Base-by-base conservation (phyloP, 805 yeast species). In the Suhomyces xylopsoci region DNA sequence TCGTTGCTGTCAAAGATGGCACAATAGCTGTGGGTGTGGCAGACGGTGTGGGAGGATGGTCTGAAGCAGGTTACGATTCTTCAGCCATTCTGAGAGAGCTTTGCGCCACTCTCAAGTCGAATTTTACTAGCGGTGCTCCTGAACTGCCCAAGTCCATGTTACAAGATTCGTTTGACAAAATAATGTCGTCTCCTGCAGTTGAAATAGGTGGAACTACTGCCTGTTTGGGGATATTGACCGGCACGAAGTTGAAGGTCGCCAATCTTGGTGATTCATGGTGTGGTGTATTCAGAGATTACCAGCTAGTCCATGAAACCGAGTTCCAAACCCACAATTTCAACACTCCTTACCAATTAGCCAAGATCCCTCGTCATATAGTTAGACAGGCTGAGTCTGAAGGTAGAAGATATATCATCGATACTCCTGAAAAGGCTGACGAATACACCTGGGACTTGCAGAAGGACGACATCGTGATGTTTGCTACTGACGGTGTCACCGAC, bases 1-100 rank as follows among this genome's bases (percentile, higher is more conserved):
- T 88, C 53, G 74, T 84, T 25, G 76, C 82, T 7, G 68, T 68
- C 20, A 70, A 70, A 26, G 70, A 71, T 48, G 76, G 78, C 2
- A 69, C 68, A 26, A 56, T 85, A 0, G 81, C 87, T 4, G 77
- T 84, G n/a, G 96, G 93, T 20, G 94, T 88, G 3, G 87, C 97
- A 5, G 99, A 93, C 70, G 99, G 99, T 12, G 98, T 94, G 3
- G 98, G 98, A 14, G 98, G 98, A 3, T 93, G 98, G 97, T 81
- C 88, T 1, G 94, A 89, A 55, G 85, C 88, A 46, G 97, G 97
- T 0, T 87, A 83, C 61, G 97, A 93, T 66, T 88, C 97, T 1
- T 81, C 90, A 53, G 93, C 93, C 7, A 88, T 93, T 54, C 85
- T 94, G 41, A 78, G 96, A 59, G 94, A 89, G 60, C 71, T 93